Evolutionary conservation across 139 green algal genomes (phyloP).

Genomic region (Zygnema cylindricum): DNA sequence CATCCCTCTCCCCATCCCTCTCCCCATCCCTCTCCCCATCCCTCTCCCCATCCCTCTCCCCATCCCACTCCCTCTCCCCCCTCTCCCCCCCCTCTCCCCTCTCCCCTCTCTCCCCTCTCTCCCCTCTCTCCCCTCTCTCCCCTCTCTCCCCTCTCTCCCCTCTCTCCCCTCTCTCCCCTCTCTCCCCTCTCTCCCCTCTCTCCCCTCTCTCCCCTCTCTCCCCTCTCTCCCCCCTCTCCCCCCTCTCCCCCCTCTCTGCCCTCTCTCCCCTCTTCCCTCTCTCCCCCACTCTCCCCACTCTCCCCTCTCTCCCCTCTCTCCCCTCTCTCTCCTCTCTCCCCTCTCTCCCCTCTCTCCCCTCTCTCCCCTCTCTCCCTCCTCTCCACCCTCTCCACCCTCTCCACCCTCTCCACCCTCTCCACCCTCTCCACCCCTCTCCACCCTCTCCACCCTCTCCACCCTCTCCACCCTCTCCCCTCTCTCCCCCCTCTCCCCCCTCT

Average conservation of each 20-base stretch:
- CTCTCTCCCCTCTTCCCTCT: too few relatives aligned
- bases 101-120: constrained; percentile 11
- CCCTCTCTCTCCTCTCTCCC: too few relatives aligned
- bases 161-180: background rate
- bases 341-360: too few relatives aligned
- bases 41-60: background rate
- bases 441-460: too few relatives aligned
- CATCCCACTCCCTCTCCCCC: background rate
- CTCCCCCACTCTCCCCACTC: too few relatives aligned
- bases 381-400: too few relatives aligned
- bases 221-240: background rate
- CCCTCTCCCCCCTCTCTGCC: constrained; percentile 3
- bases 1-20: constrained; percentile 11
- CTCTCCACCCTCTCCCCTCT: too few relatives aligned
- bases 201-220: background rate
- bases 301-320: constrained; percentile 11
- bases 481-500: too few relatives aligned
- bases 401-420: too few relatives aligned
- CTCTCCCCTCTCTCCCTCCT: too few relatives aligned
- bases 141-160: background rate
- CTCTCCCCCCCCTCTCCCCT: constrained; percentile 5
- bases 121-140: background rate
- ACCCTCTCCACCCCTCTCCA: too few relatives aligned
- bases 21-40: background rate
- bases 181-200: background rate